These are phyloP conservation scores for Cenococcum geophilum DNA, from an alignment of 495 filamentous ascomycete species.

Conservation along the genomic window DNA sequence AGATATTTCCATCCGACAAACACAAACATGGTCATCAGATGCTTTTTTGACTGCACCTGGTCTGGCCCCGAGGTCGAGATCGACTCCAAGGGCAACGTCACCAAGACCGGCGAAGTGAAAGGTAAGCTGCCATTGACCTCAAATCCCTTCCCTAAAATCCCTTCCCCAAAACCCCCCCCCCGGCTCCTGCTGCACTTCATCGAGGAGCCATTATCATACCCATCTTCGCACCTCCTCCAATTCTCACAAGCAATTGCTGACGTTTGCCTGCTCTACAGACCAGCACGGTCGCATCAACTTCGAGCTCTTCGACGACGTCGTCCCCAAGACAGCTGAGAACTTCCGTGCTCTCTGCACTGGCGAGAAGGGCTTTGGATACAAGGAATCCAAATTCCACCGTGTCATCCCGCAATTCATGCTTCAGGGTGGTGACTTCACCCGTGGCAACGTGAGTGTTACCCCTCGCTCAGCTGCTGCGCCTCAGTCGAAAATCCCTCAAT, in stretches of 20 bases:
- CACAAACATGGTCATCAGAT: constrained; percentile 60
- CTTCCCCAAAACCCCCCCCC: too few species aligned
- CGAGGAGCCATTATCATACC: constrained; percentile 9
- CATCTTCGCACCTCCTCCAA: constrained; percentile 10
- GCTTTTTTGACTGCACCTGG: constrained; percentile 64
- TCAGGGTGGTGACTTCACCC: constrained; percentile 49
- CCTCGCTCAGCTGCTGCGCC: not conserved
- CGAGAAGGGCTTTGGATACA: constrained; percentile 70
- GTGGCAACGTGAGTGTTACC: constrained; percentile 42
- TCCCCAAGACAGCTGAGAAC: constrained; percentile 90
- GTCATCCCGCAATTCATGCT: constrained; percentile 50
- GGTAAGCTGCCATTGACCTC: constrained; percentile 46
- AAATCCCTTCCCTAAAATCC: too few species aligned
- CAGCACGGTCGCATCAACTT: constrained; percentile 82
- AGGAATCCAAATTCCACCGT: constrained; percentile 41
- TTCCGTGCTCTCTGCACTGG: constrained; percentile 92
- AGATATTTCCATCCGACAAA: constrained; percentile 59
- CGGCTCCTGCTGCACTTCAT: constrained; percentile 19
- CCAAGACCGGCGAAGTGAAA: constrained; percentile 46
- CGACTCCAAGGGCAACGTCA: constrained; percentile 50
- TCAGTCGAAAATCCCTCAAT: not conserved
- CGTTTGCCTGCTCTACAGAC: constrained; percentile 42
- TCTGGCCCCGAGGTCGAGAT: constrained; percentile 53
- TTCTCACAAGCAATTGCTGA: constrained; percentile 27
- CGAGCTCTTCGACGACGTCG: constrained; percentile 77